Base-by-base conservation (phyloP, 352 stramenopile species). In the Thalassiosira oceanica region DNA sequence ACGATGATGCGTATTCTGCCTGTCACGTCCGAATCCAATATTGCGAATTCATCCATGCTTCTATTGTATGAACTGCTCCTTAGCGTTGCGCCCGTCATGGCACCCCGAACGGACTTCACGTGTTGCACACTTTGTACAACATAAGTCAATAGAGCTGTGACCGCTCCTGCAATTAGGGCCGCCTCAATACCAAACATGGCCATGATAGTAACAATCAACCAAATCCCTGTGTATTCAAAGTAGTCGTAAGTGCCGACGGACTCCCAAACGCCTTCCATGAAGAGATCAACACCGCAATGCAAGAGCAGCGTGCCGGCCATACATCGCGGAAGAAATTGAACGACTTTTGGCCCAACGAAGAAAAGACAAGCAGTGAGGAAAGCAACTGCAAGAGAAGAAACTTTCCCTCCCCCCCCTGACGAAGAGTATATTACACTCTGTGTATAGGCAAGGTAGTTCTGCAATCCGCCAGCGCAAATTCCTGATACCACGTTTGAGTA, bases 231-330 rank as follows among this genome's bases (percentile, higher is more conserved):
- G 11, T 97, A 93, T 46, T 97, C 94, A 58, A 97, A 70, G 10
- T 69, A 72, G 83, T 97, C 93, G 7, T 96, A 89, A 54, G 96
- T 92, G 1, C 55, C 54, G n/a, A 63, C 74, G 27, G 88, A 94
- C 69, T 96, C 92, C 58, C 93, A 89, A 2, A 95, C 79, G n/a
- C 92, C 90, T 70, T 97, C 93, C 10, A 93, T 86, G 43, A 94
- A 84, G 31, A 97, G 49, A 62, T 96, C 92, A 51, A 95, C 84
- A 21, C 93, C 91, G 55, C 95, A 92, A 58, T 97, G 92, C 48
- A 96, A 90, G 76, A 97, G 93, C 11, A 97, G 69, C 57, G 92
- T 96, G 1, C 93, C 93, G 8, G 93, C 93, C 92, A 97, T 96
- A 64, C 91, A 96, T 0, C 93, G 85, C n/a, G 93, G 93, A 11